Conservation (phyloP, 257 asterid genomes). For the Solanum virginianum region DNA sequence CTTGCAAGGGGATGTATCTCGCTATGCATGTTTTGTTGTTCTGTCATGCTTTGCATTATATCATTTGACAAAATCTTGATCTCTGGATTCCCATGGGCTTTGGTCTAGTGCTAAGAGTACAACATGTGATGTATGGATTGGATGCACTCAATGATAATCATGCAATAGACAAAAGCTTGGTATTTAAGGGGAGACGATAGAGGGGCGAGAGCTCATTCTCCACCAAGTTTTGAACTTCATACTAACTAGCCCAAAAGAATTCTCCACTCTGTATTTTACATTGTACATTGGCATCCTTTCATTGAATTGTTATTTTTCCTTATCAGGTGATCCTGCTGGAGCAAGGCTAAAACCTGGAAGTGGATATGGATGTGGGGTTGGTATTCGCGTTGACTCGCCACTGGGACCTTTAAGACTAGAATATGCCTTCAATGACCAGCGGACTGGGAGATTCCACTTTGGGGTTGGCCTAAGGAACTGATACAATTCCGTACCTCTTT, state of each 20-base stretch:
- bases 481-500: neutral
- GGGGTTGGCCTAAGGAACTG: conserved; percentile 83
- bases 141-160: neutral
- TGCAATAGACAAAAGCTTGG: neutral
- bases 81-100: neutral
- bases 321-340: conserved; percentile 90
- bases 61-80: neutral
- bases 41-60: neutral
- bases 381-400: conserved; percentile 87
- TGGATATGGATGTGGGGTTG: conserved; percentile 84
- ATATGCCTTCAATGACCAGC: conserved; percentile 80
- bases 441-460: conserved; percentile 81
- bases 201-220: neutral
- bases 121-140: neutral
- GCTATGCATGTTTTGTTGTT: neutral
- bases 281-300: neutral
- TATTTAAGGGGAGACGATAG: neutral
- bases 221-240: neutral
- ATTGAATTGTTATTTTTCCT: neutral
- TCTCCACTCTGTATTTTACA: neutral
- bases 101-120: neutral
- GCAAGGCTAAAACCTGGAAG: conserved; percentile 93
- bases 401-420: conserved; percentile 91
- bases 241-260: neutral
- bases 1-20: neutral